These are phyloP conservation scores for Volvox reticuliferus DNA, from an alignment of 139 green algal species.

Conservation along the genomic window DNA sequence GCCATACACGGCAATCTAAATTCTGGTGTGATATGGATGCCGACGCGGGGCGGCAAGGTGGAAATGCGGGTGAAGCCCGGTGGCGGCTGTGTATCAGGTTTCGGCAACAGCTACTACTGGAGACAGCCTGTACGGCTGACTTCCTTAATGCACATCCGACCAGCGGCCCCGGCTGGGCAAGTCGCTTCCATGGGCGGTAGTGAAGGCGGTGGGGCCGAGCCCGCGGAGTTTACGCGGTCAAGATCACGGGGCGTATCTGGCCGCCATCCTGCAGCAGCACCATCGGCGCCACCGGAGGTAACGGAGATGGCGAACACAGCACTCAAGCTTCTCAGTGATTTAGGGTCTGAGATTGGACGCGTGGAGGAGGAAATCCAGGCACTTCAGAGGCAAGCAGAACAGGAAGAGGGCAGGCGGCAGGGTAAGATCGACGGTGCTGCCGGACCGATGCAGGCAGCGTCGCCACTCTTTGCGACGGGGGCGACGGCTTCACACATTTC, in stretches of 20 bases:
- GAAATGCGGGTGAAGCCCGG: background rate
- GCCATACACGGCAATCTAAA: background rate
- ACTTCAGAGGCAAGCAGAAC: constrained; percentile 9
- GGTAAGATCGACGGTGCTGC: background rate
- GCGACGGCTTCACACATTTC: background rate
- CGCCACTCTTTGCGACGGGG: too few species aligned
- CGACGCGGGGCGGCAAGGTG: background rate
- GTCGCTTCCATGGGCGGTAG: background rate
- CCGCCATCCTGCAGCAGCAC: too few species aligned
- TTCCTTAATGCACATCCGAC: constrained; percentile 3
- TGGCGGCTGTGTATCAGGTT: background rate
- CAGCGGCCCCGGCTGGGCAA: background rate
- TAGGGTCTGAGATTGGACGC: constrained; percentile 27
- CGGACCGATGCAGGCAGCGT: too few species aligned
- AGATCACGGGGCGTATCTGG: too few species aligned
- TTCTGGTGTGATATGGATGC: background rate
- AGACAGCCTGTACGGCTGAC: constrained; percentile 6
- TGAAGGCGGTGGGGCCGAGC: background rate
- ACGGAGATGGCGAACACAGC: constrained; percentile 4
- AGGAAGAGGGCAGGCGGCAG: background rate
- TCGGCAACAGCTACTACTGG: constrained; percentile 39
- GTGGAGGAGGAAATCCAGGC: constrained; percentile 28
- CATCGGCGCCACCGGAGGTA: background rate
- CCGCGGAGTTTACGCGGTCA: background rate
- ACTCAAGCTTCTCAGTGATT: constrained; percentile 17